Conservation (phyloP, 2,329 filamentous ascomycete species). For the Botryotinia globosa region DNA sequence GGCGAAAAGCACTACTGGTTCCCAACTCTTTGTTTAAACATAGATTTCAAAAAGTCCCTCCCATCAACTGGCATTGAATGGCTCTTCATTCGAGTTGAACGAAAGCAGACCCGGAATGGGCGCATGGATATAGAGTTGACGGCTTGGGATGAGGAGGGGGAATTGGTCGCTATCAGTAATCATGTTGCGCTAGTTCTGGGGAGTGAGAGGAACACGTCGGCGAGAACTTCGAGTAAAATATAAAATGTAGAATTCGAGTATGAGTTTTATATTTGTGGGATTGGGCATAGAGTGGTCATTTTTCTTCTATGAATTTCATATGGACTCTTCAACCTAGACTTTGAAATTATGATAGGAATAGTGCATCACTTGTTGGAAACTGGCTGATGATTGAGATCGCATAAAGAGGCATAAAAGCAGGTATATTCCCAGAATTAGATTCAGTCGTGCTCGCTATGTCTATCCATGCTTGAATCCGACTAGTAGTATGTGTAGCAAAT, state of each 20-base stretch:
- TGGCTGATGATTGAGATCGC: neutral
- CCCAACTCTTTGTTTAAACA: constrained; percentile 65
- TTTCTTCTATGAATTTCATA: neutral
- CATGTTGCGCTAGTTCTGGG: constrained; percentile 65
- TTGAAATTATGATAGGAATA: neutral
- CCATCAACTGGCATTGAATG: constrained; percentile 68
- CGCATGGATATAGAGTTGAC: constrained; percentile 72
- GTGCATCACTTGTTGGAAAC: neutral
- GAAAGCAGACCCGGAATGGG: constrained; percentile 68
- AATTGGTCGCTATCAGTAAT: constrained; percentile 65
- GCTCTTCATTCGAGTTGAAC: constrained; percentile 62
- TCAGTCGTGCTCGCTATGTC: constrained; percentile 1
- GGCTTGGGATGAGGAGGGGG: constrained; percentile 60
- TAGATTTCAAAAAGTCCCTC: constrained; percentile 73
- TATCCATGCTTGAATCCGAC: constrained; percentile 3
- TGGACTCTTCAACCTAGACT: neutral
- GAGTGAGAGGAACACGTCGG: constrained; percentile 56
- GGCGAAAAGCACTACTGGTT: constrained; percentile 39
- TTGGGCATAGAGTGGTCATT: neutral
- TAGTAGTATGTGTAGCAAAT: neutral
- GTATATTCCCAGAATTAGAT: constrained; percentile 1
- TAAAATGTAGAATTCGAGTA: constrained; percentile 20
- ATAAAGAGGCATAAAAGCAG: neutral
- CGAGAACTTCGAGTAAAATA: constrained; percentile 25
- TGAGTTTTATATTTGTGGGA: neutral